Percentiles rank a stretch among this genome's conserved stretches.
These are phyloP conservation scores for Solanum ahanhuiri DNA, from an alignment of 257 asterid species.

Conservation along the genomic window DNA sequence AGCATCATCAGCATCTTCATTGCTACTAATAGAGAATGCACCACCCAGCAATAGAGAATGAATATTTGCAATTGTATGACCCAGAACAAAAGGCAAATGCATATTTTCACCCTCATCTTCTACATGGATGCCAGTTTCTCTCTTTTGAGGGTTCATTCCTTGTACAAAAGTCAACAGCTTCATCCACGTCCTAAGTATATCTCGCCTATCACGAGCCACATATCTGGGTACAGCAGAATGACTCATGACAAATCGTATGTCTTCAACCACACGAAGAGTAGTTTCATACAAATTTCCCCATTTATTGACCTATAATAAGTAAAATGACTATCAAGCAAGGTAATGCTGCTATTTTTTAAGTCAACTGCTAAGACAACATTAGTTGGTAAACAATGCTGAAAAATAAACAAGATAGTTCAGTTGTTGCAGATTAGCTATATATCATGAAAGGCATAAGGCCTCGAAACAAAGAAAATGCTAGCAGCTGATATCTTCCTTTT, in stretches of 20 bases:
- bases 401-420: neutral
- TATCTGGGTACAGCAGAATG: constrained; percentile 72
- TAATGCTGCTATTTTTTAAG: neutral
- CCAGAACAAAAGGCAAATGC: constrained; percentile 66
- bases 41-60: constrained; percentile 78
- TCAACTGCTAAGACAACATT: neutral
- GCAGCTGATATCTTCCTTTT: neutral
- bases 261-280: constrained; percentile 74
- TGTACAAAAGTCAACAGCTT: constrained; percentile 75
- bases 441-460: neutral
- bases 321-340: constrained; percentile 1
- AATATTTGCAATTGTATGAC: constrained; percentile 64
- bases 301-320: constrained; percentile 57
- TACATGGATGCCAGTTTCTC: constrained; percentile 71
- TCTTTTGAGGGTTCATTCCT: constrained; percentile 89
- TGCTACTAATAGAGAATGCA: constrained; percentile 45
- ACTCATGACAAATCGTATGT: constrained; percentile 84
- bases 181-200: constrained; percentile 76
- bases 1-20: constrained; percentile 33
- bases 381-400: neutral
- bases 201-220: constrained; percentile 58
- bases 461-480: neutral
- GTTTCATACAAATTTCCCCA: constrained; percentile 72
- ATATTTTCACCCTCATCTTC: constrained; percentile 80
- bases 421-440: neutral